Evolutionary conservation across 441 rosid species (phyloP).

Genomic region (Populus tomentosa): DNA sequence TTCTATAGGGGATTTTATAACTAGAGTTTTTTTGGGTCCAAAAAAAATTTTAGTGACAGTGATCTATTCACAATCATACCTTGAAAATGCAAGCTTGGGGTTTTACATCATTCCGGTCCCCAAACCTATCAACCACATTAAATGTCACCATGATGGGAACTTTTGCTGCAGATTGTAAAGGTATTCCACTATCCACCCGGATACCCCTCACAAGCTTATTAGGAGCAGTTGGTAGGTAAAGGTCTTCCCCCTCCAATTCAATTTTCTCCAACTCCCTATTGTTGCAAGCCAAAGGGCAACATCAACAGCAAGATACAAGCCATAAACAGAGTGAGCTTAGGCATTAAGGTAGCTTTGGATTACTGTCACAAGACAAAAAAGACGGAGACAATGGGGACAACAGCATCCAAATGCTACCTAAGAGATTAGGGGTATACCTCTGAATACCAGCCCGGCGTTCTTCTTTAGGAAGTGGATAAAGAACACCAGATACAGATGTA

Average conservation of each 20-base stretch:
- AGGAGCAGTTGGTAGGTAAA: conserved; percentile 92
- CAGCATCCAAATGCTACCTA: not conserved
- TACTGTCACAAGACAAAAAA: not conserved
- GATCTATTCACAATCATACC: conserved; percentile 39
- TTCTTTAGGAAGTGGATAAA: conserved; percentile 79
- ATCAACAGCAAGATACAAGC: conserved; percentile 18
- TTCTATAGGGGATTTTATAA: not conserved
- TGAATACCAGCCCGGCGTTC: conserved; percentile 96
- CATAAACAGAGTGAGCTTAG: conserved; percentile 3
- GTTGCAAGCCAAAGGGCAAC: conserved; percentile 17
- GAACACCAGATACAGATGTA: conserved; percentile 83
- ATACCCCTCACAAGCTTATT: conserved; percentile 88
- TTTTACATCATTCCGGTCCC: conserved; percentile 54
- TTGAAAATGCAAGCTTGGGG: conserved; percentile 99
- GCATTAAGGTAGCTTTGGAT: not conserved
- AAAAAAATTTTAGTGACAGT: not conserved
- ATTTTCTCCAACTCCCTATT: conserved; percentile 93
- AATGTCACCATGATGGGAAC: conserved; percentile 97
- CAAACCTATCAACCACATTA: conserved; percentile 82
- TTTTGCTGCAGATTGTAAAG: conserved; percentile 96
- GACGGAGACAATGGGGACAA: not conserved
- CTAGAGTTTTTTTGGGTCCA: not conserved
- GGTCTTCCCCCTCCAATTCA: conserved; percentile 81
- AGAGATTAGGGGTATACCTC: conserved; percentile 39
- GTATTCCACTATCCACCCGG: conserved; percentile 93